phyloP scores from a whole-genome alignment of 345 rosid species.

The Draba incana region DNA sequence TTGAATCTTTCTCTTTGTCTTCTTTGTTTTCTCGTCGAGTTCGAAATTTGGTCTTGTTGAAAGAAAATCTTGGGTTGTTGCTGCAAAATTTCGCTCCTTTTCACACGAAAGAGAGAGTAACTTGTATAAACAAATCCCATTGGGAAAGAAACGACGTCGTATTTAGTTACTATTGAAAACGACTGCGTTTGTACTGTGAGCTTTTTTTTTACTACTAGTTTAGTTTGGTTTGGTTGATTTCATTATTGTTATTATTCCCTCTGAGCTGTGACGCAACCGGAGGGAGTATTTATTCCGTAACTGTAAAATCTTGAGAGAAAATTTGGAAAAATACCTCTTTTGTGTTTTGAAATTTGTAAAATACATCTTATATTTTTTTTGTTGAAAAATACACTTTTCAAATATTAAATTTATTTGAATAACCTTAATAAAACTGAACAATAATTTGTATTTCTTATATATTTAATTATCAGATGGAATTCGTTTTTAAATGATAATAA shows the following conservation, averaged over 20 bases:
- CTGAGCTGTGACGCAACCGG: conserved; percentile 41
- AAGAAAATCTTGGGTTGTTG: conserved; percentile 30
- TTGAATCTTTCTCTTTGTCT: background rate
- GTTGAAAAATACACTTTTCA: no score
- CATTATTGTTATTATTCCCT: conserved; percentile 16
- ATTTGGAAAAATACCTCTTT: no score
- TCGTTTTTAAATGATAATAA: no score
- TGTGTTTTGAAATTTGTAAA: no score
- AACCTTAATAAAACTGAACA: no score
- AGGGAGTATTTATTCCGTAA: conserved; percentile 10
- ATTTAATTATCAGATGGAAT: no score
- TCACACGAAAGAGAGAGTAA: conserved; percentile 31
- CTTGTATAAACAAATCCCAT: conserved; percentile 5
- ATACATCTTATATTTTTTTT: no score
- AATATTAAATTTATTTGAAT: no score
- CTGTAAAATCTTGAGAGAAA: no score
- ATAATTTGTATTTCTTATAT: no score
- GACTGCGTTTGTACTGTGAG: conserved; percentile 26
- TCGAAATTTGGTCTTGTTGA: conserved; percentile 42
- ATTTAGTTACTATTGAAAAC: background rate
- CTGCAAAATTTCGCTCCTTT: conserved; percentile 32
- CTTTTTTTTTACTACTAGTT: conserved; percentile 16
- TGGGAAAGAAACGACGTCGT: conserved; percentile 24
- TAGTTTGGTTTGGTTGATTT: background rate
- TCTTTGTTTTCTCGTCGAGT: conserved; percentile 35